Base-by-base conservation (phyloP, 2,329 filamentous ascomycete genomes). In the Clonostachys chloroleuca region DNA sequence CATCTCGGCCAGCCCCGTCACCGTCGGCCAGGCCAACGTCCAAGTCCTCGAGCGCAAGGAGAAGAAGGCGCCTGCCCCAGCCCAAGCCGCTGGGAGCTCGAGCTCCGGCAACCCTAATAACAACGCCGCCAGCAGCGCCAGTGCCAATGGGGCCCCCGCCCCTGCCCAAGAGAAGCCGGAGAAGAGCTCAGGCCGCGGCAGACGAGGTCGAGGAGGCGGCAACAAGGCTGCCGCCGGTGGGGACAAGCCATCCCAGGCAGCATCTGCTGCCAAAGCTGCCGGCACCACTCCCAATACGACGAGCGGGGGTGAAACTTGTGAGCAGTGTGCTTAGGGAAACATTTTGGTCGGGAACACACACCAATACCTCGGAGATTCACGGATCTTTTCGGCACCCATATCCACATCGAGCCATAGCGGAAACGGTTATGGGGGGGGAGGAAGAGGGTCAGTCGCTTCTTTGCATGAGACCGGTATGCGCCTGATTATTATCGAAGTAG, bases 21-120 rank as follows among this genome's bases (percentile, higher is more conserved):
- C 86, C 17, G 85, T 97, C 12, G 92, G 87, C 1, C 87, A 95
- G 61, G 91, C 89, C 7, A 85, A 86, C 10, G 89, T 97, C 3
- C 89, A 95, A 53, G 87, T 97, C 2, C 70, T 95, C 20, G 92
- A 96, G 68, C 80, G 87, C 44, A 90, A 88, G 63, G 86, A 89
- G 42, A 74, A 74, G 59, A 73, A 72, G 51, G 60, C 65, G 12
- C 51, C 58, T 5, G 54, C 54, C 34, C 34, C 44, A 20, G 39
- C 48, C 10, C 46, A 44, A 13, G 37, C 43, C 14, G 37, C 43
- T 13, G 40, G 33, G 45, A 5, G 47, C 47, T 34, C 42, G 48
- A 10, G 43, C 45, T 13, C 40, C 20, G 14, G 14, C 51, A 17
- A 20, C 50, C 3, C 17, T 47, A 34, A 12, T 53, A 20, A 44